Evolutionary conservation across 2,329 filamentous ascomycete genomes (phyloP).

Genomic region (Chalaropsis ovoidea): DNA sequence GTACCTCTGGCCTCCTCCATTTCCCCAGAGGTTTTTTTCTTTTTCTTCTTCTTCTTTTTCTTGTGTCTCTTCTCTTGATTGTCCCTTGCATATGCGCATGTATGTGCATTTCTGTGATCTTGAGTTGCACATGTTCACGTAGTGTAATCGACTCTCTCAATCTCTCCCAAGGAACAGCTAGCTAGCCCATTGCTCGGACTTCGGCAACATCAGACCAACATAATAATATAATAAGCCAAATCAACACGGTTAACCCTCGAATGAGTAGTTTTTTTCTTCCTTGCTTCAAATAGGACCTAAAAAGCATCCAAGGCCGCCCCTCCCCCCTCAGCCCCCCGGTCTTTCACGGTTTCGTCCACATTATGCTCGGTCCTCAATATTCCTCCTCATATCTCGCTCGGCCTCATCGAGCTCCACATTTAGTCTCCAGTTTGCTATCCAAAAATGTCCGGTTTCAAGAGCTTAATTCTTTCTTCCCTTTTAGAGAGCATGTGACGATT

Average conservation of each 20-base stretch:
- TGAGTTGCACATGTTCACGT: too few relatives aligned
- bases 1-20: too few relatives aligned
- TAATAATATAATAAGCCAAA: too few relatives aligned
- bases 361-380: constrained; percentile 15
- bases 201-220: too few relatives aligned
- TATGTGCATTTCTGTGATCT: too few relatives aligned
- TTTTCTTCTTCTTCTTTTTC: not conserved
- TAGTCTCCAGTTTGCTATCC: not conserved
- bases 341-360: constrained; percentile 7
- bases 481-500: not conserved
- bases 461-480: constrained; percentile 3
- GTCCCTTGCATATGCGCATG: not conserved
- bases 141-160: too few relatives aligned
- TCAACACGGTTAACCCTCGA: too few relatives aligned
- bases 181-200: too few relatives aligned
- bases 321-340: not conserved
- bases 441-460: not conserved
- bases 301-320: not conserved
- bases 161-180: not conserved
- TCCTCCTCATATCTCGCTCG: constrained; percentile 20
- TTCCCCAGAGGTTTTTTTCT: not conserved
- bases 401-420: not conserved
- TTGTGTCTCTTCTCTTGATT: constrained; percentile 2
- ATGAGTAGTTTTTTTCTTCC: not conserved
- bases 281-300: not conserved